phyloP scores from a whole-genome alignment of 176 grass and related monocot genomes.

The Poa annua region DNA sequence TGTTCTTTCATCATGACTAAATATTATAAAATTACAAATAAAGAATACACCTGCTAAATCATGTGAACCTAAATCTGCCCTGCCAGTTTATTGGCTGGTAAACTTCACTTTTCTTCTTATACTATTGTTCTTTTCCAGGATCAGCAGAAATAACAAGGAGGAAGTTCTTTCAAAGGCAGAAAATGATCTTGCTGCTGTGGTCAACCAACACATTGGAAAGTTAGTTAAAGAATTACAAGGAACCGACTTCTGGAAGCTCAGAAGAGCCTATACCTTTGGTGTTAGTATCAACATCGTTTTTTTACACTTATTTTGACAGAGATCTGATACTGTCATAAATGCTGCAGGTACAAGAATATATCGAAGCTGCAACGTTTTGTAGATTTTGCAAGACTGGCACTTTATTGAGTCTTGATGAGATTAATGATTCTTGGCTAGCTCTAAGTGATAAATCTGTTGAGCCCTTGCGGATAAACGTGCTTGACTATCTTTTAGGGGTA shows the following conservation, averaged over 20 bases:
- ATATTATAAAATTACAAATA: not conserved
- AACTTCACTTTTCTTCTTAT: slow-evolving; percentile 37
- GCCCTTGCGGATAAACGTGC: slow-evolving; percentile 90
- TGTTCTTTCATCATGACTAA: not conserved
- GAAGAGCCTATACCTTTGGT: slow-evolving; percentile 90
- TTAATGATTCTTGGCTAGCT: slow-evolving; percentile 83
- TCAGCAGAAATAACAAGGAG: slow-evolving; percentile 83
- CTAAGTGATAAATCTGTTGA: slow-evolving; percentile 74
- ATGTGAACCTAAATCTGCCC: not conserved
- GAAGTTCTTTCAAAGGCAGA: slow-evolving; percentile 91
- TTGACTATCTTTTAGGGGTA: slow-evolving; percentile 97
- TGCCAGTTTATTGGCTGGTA: slow-evolving; percentile 35
- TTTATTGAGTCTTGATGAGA: slow-evolving; percentile 84
- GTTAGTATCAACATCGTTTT: slow-evolving; percentile 51
- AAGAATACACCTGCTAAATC: not conserved
- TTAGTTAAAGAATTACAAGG: slow-evolving; percentile 92
- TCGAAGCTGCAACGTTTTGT: slow-evolving; percentile 89
- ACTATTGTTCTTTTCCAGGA: slow-evolving; percentile 59
- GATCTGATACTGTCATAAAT: slow-evolving; percentile 19
- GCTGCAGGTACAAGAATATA: slow-evolving; percentile 93
- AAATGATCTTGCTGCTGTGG: slow-evolving; percentile 82
- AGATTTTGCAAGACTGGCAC: slow-evolving; percentile 92
- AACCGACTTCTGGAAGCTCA: slow-evolving; percentile 98
- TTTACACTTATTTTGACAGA: slow-evolving; percentile 36
- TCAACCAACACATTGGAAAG: slow-evolving; percentile 76